Evolutionary conservation across 2,329 filamentous ascomycete genomes (phyloP), one percentile per base, ranked within the genome.

Genomic region (Botrytis pseudocinerea): DNA sequence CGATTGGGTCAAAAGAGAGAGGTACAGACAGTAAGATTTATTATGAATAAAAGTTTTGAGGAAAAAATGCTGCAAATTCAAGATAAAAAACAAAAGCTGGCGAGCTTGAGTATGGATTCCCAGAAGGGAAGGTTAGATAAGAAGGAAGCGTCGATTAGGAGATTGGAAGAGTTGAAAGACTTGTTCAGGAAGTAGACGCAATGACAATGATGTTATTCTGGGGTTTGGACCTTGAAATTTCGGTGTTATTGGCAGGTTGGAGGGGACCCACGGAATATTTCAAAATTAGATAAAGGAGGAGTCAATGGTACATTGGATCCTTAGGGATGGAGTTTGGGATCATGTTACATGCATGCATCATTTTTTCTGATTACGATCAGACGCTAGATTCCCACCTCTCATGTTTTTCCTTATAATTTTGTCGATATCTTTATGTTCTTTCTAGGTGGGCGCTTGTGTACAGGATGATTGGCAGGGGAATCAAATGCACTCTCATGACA

Each of bases 21-120:
- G 20, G 96, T 99, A 0, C 88, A 88, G n/a, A 97, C 94, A 2
- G 90, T 93, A 54, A 90, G 95, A 54, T 98, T 93, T 82, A 92
- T 98, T 78, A 98, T 98, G 94, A 86, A 88, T 38, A 86, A 90
- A 74, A 97, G 93, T 79, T 97, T 99, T 74, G 96, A 99, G 82
- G 93, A 97, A 84, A 95, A 94, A 84, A 97, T 99, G 88, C 85
- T 97, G 4, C 87, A 92, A 78, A 84, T 99, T 75, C 95, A 98
- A 82, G 90, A 93, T 73, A 97, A 96, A 87, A 99, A 99, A 87
- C 93, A 92, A 84, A 92, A 94, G 82, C 84, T 99, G 69, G 96
- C 96, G 0, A 94, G 93, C 80, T 85, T 98, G 77, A 95, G 93
- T 80, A 91, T 97, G 91, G 92, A 93, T 76, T 86, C 88, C 42